phyloP scores from a whole-genome alignment of 441 rosid genomes.

The Geranium incanum region DNA sequence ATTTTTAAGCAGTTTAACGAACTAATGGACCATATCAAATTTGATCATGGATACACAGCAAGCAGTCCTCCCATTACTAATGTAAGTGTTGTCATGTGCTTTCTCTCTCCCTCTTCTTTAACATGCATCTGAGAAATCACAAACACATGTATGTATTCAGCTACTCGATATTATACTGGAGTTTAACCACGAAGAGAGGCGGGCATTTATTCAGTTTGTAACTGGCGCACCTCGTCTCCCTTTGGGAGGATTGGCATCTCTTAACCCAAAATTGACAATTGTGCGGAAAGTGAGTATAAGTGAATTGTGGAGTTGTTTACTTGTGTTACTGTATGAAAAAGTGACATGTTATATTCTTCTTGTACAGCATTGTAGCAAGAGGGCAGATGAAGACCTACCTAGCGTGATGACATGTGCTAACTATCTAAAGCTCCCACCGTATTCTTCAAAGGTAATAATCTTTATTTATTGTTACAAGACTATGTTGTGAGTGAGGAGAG shows the following conservation, averaged over 20 bases:
- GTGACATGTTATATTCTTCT: not conserved
- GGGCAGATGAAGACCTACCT: conserved; percentile 71
- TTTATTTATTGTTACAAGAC: not conserved
- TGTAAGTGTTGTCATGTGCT: conserved; percentile 33
- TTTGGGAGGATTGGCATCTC: conserved; percentile 84
- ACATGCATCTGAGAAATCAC: conserved; percentile 10
- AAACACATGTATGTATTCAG: conserved; percentile 31
- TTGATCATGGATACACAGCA: conserved; percentile 95
- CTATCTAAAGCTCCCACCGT: conserved; percentile 90
- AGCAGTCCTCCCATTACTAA: conserved; percentile 77
- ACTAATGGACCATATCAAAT: conserved; percentile 85
- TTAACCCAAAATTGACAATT: conserved; percentile 83
- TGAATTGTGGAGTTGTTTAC: not conserved
- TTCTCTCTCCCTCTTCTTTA: conserved; percentile 5
- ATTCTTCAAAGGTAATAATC: conserved; percentile 67
- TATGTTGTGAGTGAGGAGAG: not conserved
- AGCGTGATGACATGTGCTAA: conserved; percentile 99
- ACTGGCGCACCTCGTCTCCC: conserved; percentile 97
- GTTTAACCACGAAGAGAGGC: conserved; percentile 49
- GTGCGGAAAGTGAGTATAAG: conserved; percentile 67
- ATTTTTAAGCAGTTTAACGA: conserved; percentile 52
- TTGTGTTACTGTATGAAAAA: not conserved
- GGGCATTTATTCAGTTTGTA: conserved; percentile 89
- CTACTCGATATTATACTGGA: conserved; percentile 71
- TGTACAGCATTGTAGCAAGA: conserved; percentile 62